Evolutionary conservation across 371 early-diverging fungal species (phyloP), one percentile per base, ranked within the genome.

Genomic region (Mucor velutinosus): DNA sequence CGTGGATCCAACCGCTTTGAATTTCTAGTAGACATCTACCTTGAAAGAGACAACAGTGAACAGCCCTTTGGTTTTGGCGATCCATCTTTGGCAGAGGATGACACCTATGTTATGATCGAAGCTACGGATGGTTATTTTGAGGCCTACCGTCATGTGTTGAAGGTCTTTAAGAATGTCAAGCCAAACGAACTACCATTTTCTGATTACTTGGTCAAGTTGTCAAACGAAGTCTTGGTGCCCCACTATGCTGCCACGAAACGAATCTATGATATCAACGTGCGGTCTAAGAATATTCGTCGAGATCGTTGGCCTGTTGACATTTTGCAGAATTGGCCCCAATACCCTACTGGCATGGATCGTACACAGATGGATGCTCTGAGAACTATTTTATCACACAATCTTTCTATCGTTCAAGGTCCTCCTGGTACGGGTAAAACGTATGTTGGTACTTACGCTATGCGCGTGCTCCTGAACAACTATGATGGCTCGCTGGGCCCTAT

Each of bases 361-460:
- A 84, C 84, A 0, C 86, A 87, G 29, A 62, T 81, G 57, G 84
- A 86, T 57, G 89, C 89, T 10, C 61, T 89, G 30, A 69, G 79
- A 25, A 81, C 85, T 0, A 81, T 89, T 56, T 67, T 89, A 8
- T 80, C 82, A 12, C 74, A 77, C 55, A 79, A 86, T 29, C 35
- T 89, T 4, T 82, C 87, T 0, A 78, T 89, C 33, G 76, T 89
- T 23, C 89, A 89, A 73, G 90, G 91, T 53, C 92, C 91, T 15
- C 92, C 91, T 17, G 91, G 92, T 56, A 89, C 90, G 33, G 91
- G 92, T 65, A 92, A 91, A 59, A 89, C 90, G 0, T 89, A 80
- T 71, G 84, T 90, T 0, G 91, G 91, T 65, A 83, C 91, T 25
- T 81, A 85, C 70, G 81, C 88, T 7, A 86, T 88, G 67, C 65